Conservation (phyloP, 768 basidiomycete species). For the Leccinum boreale region DNA sequence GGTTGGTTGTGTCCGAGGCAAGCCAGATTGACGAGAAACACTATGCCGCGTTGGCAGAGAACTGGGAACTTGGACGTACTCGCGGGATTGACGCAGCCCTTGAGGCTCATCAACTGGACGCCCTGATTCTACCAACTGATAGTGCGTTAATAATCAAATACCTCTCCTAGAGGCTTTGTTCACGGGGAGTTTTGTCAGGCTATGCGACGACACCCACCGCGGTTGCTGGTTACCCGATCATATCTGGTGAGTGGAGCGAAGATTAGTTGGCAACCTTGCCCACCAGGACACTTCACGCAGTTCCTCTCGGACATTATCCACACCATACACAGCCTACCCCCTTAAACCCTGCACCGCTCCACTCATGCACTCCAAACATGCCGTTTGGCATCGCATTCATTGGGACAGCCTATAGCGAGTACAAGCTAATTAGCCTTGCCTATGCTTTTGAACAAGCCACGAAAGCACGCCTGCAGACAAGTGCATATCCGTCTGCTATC, state of each 20-base stretch:
- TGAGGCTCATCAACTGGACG: slow-evolving; percentile 45
- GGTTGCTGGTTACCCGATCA: slow-evolving; percentile 63
- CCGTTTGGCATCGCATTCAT: slow-evolving; percentile 64
- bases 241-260: slow-evolving; percentile 47
- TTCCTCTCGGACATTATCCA: slow-evolving; percentile 61
- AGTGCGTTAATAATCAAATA: slow-evolving; percentile 20
- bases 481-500: slow-evolving; percentile 49
- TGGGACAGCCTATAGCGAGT: slow-evolving; percentile 60
- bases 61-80: slow-evolving; percentile 48
- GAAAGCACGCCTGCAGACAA: slow-evolving; percentile 44
- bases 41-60: slow-evolving; percentile 42
- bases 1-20: slow-evolving; percentile 23
- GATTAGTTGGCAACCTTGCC: neutral
- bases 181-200: slow-evolving; percentile 8
- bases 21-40: slow-evolving; percentile 39
- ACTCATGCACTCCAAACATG: slow-evolving; percentile 39
- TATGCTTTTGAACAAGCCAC: slow-evolving; percentile 70
- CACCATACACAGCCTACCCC: slow-evolving; percentile 40
- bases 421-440: slow-evolving; percentile 51
- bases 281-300: slow-evolving; percentile 21
- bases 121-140: slow-evolving; percentile 47
- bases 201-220: slow-evolving; percentile 38
- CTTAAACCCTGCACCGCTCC: slow-evolving; percentile 40
- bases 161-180: neutral
- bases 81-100: slow-evolving; percentile 55